Base-by-base conservation (phyloP, 257 asterid species). In the Primulina tabacum region DNA sequence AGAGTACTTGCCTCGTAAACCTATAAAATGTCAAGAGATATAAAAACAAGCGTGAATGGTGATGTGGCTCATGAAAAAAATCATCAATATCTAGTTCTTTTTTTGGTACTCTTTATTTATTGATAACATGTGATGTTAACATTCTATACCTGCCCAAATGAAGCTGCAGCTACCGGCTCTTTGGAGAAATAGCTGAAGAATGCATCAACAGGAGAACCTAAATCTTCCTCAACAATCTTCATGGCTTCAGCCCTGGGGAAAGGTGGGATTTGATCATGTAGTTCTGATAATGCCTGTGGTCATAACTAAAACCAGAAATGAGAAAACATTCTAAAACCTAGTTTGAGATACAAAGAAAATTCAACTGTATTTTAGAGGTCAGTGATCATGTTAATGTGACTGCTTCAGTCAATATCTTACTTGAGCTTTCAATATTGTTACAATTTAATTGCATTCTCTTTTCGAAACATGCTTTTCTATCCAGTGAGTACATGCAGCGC, bases 81-180 rank as follows among this genome's bases (percentile, higher is more conserved):
- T 29, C n/a, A 71, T 29, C 29, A 60, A 33, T 10, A 55, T 55
- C 29, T 8, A 65, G 32, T 62, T 55, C 60, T 66, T 35, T 35
- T 37, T 62, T 73, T 57, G 52, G 69, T 59, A 28, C 14, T 2
- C 26, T 70, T 60, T 38, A 61, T 33, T 30, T 34, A 29, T 10
- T 37, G 61, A 70, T 32, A 28, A 71, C 38, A 65, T 59, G 20
- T 35, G 33, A 74, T 67, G 73, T 52, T 72, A 75, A 59, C 59
- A 72, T 77, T 82, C 59, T 60, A 63, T 71, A 92, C 99, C 99
- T 93, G 99, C 74, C 99, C 99, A 79, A 93, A 93, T 79, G 99
- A 93, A 85, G 99, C 99, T 77, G 97, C 97, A 81, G 97, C 99
- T n/a, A 90, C 92, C 60, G 99, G 96, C 71, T 89, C 88, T 78